These are phyloP conservation scores for Populus tomentosa DNA, from an alignment of 441 rosid species.

Conservation along the genomic window DNA sequence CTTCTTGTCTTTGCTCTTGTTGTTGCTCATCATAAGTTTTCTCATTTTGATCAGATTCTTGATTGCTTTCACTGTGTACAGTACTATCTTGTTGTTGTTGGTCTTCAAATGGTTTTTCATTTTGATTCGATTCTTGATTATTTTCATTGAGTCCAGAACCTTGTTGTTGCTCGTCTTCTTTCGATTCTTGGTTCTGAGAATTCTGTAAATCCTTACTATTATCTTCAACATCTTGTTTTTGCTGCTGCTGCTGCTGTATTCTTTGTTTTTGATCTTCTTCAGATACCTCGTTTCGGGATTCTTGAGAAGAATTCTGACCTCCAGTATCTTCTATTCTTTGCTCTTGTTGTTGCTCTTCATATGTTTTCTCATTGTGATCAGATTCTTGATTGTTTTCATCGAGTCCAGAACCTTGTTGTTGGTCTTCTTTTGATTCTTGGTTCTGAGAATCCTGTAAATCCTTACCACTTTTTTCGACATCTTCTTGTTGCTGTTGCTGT, in stretches of 20 bases:
- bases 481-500: conserved; percentile 23
- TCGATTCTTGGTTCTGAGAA: conserved; percentile 11
- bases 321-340: conserved; percentile 46
- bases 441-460: conserved; percentile 3
- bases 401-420: background rate
- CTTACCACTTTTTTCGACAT: conserved; percentile 1
- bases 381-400: conserved; percentile 6
- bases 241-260: conserved; percentile 18
- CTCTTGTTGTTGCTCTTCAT: conserved; percentile 35
- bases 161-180: background rate
- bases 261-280: conserved; percentile 30
- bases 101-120: conserved; percentile 28
- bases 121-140: conserved; percentile 13
- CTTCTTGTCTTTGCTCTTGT: conserved; percentile 37
- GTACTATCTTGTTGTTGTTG: conserved; percentile 37
- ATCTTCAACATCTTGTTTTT: conserved; percentile 24
- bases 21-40: conserved; percentile 36
- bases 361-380: conserved; percentile 20
- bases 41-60: conserved; percentile 11
- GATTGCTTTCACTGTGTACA: conserved; percentile 16
- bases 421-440: conserved; percentile 6
- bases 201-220: background rate
- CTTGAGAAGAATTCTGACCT: conserved; percentile 26
- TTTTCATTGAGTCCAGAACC: background rate
- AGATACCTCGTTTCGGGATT: conserved; percentile 24